Base-by-base conservation (phyloP, 2,329 filamentous ascomycete genomes). In the Phialemoniopsis sp. region DNA sequence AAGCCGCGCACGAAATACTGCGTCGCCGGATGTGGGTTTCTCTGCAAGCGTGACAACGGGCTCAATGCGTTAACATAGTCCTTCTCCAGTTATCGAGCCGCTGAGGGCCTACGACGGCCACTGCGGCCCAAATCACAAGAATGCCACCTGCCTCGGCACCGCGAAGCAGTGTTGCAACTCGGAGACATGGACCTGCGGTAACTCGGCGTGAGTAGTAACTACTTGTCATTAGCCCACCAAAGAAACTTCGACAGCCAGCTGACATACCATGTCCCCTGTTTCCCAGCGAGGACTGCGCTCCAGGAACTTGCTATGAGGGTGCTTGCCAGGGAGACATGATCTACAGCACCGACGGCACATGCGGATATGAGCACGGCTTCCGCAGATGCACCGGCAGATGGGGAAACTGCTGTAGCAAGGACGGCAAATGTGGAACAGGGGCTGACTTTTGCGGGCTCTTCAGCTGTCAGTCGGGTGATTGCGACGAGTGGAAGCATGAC, bases 111-210 rank as follows among this genome's bases (percentile, higher is more conserved):
- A 19, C 6, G 52, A 61, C 33, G 57, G 59, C 3, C 34, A 49
- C 26, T 62, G 57, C 37, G 59, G 59, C 15, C 57, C 55, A 13
- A 36, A 36, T 8, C 36, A 61, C 45, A 50, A 51, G 15, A 56
- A 59, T 40, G 54, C 58, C 7, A 58, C 59, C 4, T 63, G 59
- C 38, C 17, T 53, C 26, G 58, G 56, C 13, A 48, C 44, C n/a
- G 43, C 47, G 4, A 16, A 14, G 29, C 54, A 52, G 31, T 62
- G 57, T 48, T 63, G 57, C 42, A 61, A 61, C 42, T 43, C 52
- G 8, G 32, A 55, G 41, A 62, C 50, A 8, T 60, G 48, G 46
- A 58, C 18, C 13, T 61, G 58, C 45, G 55, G 58, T 21, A 32
- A 53, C 28, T 41, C 49, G 13, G 32, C 15, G 34, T n/a, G n/a